Evolutionary conservation across 2,329 filamentous ascomycete species (phyloP).

Genomic region (Colletotrichum gigasporum): DNA sequence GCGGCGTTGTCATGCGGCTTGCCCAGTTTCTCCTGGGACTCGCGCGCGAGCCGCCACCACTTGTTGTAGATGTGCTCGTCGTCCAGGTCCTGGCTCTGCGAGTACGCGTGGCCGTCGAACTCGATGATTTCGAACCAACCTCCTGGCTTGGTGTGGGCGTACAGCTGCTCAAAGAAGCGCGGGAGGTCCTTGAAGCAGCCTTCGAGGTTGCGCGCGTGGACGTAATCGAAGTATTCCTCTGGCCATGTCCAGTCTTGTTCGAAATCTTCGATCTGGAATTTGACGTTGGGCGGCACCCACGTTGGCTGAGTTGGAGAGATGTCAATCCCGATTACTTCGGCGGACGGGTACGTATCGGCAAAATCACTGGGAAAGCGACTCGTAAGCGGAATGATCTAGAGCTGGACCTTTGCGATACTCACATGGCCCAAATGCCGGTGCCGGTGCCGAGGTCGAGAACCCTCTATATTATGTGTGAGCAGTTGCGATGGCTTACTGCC

Average conservation of each 20-base stretch:
- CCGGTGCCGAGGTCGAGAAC: constrained; percentile 54
- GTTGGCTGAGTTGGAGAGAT: constrained; percentile 60
- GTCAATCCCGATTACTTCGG: constrained; percentile 59
- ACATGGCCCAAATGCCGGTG: constrained; percentile 55
- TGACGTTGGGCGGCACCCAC: constrained; percentile 41
- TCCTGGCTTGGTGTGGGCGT: constrained; percentile 55
- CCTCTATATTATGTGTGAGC: constrained; percentile 37
- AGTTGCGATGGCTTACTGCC: no score
- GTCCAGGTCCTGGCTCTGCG: background rate
- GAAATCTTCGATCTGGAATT: constrained; percentile 47
- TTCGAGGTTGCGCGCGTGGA: constrained; percentile 67
- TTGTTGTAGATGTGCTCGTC: constrained; percentile 21
- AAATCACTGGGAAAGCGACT: constrained; percentile 54
- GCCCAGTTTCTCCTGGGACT: constrained; percentile 41
- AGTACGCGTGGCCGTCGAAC: constrained; percentile 34
- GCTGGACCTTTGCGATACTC: constrained; percentile 32
- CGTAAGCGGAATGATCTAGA: no score
- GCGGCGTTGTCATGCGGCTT: constrained; percentile 39
- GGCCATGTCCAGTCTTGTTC: constrained; percentile 52
- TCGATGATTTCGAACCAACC: constrained; percentile 43
- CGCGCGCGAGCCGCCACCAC: constrained; percentile 39
- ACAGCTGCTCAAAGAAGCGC: constrained; percentile 61
- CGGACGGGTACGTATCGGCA: constrained; percentile 52
- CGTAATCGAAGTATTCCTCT: constrained; percentile 60
- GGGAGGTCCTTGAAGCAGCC: constrained; percentile 67